Conservation (phyloP, 83 land plant genomes). For the Picea abies region DNA sequence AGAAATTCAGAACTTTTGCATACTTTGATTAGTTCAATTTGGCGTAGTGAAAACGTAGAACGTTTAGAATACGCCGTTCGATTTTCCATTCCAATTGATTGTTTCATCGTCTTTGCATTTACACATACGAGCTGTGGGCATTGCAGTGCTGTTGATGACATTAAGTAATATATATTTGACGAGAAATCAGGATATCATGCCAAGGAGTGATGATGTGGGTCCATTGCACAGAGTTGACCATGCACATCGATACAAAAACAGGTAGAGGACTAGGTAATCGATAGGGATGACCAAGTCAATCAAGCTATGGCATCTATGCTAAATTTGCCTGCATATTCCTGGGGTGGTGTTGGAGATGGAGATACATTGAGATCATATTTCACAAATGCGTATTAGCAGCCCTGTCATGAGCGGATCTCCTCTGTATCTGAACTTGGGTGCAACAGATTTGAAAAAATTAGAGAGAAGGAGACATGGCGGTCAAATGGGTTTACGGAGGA, state of each 20-base stretch:
- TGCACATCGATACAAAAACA: background rate
- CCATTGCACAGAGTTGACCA: conserved; percentile 8
- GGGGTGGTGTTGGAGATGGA: background rate
- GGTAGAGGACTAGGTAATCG: background rate
- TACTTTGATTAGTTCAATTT: too few species aligned
- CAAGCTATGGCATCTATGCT: background rate
- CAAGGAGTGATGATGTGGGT: background rate
- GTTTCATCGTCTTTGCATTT: too few species aligned
- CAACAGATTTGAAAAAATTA: background rate
- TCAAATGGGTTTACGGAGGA: background rate
- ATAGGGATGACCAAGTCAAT: background rate
- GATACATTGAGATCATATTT: background rate
- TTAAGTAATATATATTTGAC: too few species aligned
- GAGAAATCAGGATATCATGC: too few species aligned
- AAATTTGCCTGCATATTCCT: background rate
- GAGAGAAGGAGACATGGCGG: background rate
- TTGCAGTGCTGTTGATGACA: too few species aligned
- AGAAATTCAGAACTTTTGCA: too few species aligned
- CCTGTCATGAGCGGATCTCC: background rate
- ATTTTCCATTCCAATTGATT: too few species aligned
- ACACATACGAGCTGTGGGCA: too few species aligned
- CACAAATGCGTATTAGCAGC: background rate
- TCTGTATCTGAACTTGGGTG: background rate
- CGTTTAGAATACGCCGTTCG: too few species aligned
- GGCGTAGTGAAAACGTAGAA: too few species aligned